phyloP scores from a whole-genome alignment of 1,284 basidiomycete species.

The Anthracocystis panici-leucophaei region DNA sequence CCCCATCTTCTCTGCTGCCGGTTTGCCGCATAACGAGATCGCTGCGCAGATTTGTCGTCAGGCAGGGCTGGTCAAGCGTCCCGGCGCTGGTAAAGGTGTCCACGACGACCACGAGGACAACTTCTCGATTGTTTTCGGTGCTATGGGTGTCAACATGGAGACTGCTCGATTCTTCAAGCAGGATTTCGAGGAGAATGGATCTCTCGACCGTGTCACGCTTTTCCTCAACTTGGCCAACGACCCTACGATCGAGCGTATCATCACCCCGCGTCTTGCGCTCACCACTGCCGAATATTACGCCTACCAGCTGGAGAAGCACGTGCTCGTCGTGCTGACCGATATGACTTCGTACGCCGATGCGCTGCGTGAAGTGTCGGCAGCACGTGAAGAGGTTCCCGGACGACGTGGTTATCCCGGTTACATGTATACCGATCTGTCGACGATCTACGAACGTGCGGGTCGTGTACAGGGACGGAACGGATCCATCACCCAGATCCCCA shows the following conservation, averaged over 20 bases:
- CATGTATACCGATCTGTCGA: slow-evolving; percentile 79
- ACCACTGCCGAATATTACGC: slow-evolving; percentile 99
- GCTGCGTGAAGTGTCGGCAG: slow-evolving; percentile 91
- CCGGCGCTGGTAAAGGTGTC: slow-evolving; percentile 77
- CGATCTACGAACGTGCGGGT: slow-evolving; percentile 98
- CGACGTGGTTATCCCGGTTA: slow-evolving; percentile 98
- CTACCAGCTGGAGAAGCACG: slow-evolving; percentile 99
- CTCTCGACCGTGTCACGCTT: slow-evolving; percentile 95
- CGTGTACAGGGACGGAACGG: slow-evolving; percentile 98
- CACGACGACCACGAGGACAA: slow-evolving; percentile 99
- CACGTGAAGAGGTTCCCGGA: slow-evolving; percentile 98
- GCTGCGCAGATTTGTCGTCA: slow-evolving; percentile 99
- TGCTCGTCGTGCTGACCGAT: slow-evolving; percentile 97
- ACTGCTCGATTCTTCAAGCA: slow-evolving; percentile 99
- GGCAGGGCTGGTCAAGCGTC: slow-evolving; percentile 89
- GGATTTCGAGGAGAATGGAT: slow-evolving; percentile 99
- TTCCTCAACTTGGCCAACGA: slow-evolving; percentile 99
- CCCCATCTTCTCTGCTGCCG: slow-evolving; percentile 98
- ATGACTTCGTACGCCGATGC: slow-evolving; percentile 99
- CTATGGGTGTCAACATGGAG: slow-evolving; percentile 99
- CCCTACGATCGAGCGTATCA: slow-evolving; percentile 99
- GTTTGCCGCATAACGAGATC: slow-evolving; percentile 99
- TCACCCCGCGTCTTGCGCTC: slow-evolving; percentile 95
- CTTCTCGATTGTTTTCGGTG: slow-evolving; percentile 99
- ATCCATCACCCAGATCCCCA: slow-evolving; percentile 99